Evolutionary conservation across 495 filamentous ascomycete genomes (phyloP), one percentile per base, ranked within the genome.

Genomic region (Arthonia radiata): DNA sequence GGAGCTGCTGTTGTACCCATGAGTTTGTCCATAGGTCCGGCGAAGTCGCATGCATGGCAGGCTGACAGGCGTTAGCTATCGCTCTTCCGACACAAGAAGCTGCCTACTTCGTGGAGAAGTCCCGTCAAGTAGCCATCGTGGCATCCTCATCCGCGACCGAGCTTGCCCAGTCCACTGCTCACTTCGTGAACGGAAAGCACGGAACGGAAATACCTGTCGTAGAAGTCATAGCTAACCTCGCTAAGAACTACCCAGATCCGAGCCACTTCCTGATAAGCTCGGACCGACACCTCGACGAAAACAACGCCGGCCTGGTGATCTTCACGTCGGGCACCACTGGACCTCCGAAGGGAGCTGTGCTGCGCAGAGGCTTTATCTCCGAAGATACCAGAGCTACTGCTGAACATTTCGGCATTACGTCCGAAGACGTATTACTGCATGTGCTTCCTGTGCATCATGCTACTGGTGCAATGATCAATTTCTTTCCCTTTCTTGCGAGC

Each of bases 361-460:
- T 50, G 46, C 41, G 46, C 6, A 28, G 46, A 14, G 33, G 37
- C 12, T 49, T 38, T 25, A 36, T 41, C 15, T 42, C 38, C 28
- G 44, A 45, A 17, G 33, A 31, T 23, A 44, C 46, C 3, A 21
- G 43, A 7, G 32, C 39, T n/a, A 35, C 46, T 7, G 46, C 44
- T 4, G 46, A 49, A 19, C 40, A 43, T 31, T 49, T 47, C 31
- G 10, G 17, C 11, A 31, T 47, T n/a, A 36, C 18, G 5, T 36
- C 34, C 11, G 19, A 34, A 5, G 47, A 50, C 30, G 37, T 36
- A 0, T 31, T 50, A 17, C 34, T 50, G 6, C 56, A 60, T 22
- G 31, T 54, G 1, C 39, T 59, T 4, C 56, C 56, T 3, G 53
- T 59, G 0, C 54, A 59, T 27, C 56, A 60, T 33, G 52, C 53